These are phyloP conservation scores for Persicaria tinctoria DNA, from an alignment of 148 eudicot species.

Conservation along the genomic window DNA sequence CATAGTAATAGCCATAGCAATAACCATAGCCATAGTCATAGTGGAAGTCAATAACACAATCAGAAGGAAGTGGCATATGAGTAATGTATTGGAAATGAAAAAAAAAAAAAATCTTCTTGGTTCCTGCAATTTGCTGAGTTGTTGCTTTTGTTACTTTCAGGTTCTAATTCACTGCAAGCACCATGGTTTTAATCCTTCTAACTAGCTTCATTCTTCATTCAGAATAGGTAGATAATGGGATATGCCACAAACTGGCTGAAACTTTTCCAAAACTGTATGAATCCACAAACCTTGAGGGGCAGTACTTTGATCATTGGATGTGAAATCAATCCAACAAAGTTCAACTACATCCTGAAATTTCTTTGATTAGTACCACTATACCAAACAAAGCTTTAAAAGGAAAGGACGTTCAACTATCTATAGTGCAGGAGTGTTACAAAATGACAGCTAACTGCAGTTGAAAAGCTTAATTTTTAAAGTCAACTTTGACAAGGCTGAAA, in stretches of 20 bases:
- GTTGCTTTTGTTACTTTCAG: background rate
- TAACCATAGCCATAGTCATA: background rate
- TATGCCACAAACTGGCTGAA: background rate
- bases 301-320: background rate
- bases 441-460: too few relatives aligned
- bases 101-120: too few relatives aligned
- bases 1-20: conserved; percentile 10
- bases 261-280: background rate
- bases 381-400: background rate
- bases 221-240: background rate
- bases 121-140: background rate
- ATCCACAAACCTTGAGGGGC: background rate
- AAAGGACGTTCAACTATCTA: background rate
- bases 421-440: background rate
- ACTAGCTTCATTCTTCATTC: background rate
- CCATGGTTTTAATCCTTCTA: background rate
- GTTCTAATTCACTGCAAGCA: background rate
- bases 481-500: background rate
- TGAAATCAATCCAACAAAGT: background rate
- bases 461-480: background rate
- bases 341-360: background rate
- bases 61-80: background rate
- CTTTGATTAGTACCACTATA: background rate
- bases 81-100: background rate
- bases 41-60: background rate